Evolutionary conservation across 1,139 yeast species (phyloP).

Genomic region (Zygotorulaspora mrakii): DNA sequence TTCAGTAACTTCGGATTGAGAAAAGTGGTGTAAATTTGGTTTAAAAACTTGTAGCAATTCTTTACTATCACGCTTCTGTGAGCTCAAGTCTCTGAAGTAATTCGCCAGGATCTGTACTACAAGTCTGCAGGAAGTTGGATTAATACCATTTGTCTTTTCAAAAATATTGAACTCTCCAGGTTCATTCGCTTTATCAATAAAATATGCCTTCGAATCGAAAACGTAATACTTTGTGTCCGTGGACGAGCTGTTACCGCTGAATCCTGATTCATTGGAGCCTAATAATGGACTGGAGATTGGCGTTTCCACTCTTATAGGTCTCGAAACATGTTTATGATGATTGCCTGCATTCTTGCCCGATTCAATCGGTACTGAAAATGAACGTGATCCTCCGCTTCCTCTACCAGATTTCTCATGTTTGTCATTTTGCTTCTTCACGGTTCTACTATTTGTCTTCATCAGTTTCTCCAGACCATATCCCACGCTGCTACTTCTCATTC

Average conservation of each 20-base stretch:
- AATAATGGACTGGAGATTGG: slow-evolving; percentile 8
- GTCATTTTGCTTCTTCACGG: slow-evolving; percentile 3
- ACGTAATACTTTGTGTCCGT: slow-evolving; percentile 16
- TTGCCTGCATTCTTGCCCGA: neutral
- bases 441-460: slow-evolving; percentile 7
- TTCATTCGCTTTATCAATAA: slow-evolving; percentile 7
- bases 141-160: slow-evolving; percentile 25
- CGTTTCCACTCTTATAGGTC: slow-evolving; percentile 8
- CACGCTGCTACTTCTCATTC: slow-evolving; percentile 14
- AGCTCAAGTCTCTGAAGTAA: slow-evolving; percentile 27
- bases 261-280: slow-evolving; percentile 5
- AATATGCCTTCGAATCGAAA: slow-evolving; percentile 17
- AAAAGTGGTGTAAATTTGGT: slow-evolving; percentile 37
- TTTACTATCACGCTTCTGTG: slow-evolving; percentile 14
- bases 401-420: neutral
- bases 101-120: slow-evolving; percentile 36
- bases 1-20: slow-evolving; percentile 28
- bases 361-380: slow-evolving; percentile 12
- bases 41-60: slow-evolving; percentile 33
- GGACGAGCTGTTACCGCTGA: slow-evolving; percentile 5
- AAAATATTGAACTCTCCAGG: slow-evolving; percentile 31
- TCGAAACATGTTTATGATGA: neutral
- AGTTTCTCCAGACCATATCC: slow-evolving; percentile 13
- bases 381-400: slow-evolving; percentile 1
- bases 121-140: slow-evolving; percentile 35